Evolutionary conservation across 176 grass and related monocot species (phyloP).

Genomic region (Microstegium vimineum): DNA sequence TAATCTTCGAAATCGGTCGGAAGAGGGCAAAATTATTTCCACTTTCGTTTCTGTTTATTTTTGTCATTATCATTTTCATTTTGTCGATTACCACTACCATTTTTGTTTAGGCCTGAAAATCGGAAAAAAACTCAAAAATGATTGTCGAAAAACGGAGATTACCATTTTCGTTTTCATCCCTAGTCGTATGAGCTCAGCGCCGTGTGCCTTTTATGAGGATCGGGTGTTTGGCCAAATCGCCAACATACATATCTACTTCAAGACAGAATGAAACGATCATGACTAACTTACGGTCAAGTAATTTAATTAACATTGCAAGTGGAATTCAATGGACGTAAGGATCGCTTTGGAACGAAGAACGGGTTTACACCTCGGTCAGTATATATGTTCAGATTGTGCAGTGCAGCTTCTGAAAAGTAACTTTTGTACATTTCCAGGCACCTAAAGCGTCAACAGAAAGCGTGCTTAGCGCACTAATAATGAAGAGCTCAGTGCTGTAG

Average conservation of each 20-base stretch:
- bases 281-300: not conserved
- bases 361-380: not conserved
- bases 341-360: not conserved
- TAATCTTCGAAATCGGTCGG: no score
- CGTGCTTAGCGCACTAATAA: conserved; percentile 5
- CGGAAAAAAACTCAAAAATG: no score
- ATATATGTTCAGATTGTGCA: conserved; percentile 1
- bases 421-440: not conserved
- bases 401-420: not conserved
- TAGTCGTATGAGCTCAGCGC: not conserved
- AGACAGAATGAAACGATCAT: not conserved
- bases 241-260: not conserved
- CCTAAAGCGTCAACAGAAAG: not conserved
- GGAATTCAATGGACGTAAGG: not conserved
- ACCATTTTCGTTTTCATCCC: no score
- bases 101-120: no score
- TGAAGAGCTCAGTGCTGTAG: not conserved
- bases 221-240: not conserved
- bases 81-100: no score
- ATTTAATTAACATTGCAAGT: not conserved
- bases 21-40: no score
- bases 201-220: not conserved
- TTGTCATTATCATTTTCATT: no score
- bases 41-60: no score
- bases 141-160: no score